Evolutionary conservation across 495 filamentous ascomycete species (phyloP), one percentile per base, ranked within the genome.

Genomic region (Aspergillus ellipticus): DNA sequence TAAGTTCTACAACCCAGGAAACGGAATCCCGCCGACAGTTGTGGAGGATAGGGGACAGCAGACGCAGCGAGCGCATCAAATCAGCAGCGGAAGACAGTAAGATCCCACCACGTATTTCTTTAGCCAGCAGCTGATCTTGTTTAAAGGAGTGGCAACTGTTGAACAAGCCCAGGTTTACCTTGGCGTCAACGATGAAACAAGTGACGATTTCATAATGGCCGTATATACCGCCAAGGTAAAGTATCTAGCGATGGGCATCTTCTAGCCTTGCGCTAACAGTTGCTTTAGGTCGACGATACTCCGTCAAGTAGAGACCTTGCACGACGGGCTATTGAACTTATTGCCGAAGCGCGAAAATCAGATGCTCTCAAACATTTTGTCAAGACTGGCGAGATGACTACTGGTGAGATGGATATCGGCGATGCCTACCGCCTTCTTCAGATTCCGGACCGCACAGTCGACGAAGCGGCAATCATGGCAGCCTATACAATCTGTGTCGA

Each of bases 161-260:
- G 79, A 84, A 50, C 83, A 87, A 63, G 85, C 85, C 4, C 67
- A 84, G 16, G 65, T 78, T 5, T 88, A 77, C 63, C 70, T 88
- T 17, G 82, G 78, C 28, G 77, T 82, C 8, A 69, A 75, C 39
- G 65, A 74, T 51, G 58, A 67, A n/a, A 79, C 75, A 5, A 55
- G 70, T 0, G 85, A 88, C 63, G 82, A 87, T 21, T 85, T 83
- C 55, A 69, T 88, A 15, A 70, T 79, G 35, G 74, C 83, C 8
- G 76, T 84, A 73, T 84, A 73, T 51, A 79, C 78, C 6, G 62
- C 81, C 15, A 87, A 86, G 74, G 80, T 82, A 66, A 29, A 46
- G 16, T 41, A 8, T 33, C 3, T 1, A 39, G 16, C 2, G 17
- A n/a, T 19, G n/a, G 6, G 19, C n/a, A 17, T 6, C 6, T 43